phyloP scores from a whole-genome alignment of 495 filamentous ascomycete species.

The Xylaria telfairii region DNA sequence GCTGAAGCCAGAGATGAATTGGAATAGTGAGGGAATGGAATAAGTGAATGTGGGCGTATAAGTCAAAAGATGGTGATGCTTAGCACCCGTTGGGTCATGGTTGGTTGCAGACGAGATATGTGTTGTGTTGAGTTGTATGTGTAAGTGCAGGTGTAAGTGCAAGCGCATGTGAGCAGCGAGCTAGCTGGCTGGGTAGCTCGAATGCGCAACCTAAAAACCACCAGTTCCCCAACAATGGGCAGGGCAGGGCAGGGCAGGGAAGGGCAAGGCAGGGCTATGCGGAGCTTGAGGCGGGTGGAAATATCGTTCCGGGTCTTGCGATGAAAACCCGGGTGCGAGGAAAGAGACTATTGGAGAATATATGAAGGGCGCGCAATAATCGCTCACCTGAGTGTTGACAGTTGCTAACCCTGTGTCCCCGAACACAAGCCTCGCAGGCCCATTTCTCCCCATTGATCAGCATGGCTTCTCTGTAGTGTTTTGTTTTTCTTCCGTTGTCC shows the following conservation, averaged over 20 bases:
- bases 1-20: background rate
- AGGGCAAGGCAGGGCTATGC: background rate
- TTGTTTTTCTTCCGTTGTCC: background rate
- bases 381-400: slow-evolving; percentile 83
- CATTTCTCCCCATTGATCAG: slow-evolving; percentile 89
- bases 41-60: background rate
- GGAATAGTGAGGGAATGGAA: background rate
- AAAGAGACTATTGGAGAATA: slow-evolving; percentile 33
- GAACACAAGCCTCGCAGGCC: slow-evolving; percentile 92
- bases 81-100: slow-evolving; percentile 1
- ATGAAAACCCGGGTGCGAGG: background rate
- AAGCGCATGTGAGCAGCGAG: background rate
- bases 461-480: slow-evolving; percentile 55
- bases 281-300: slow-evolving; percentile 2
- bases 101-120: background rate
- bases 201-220: slow-evolving; percentile 11
- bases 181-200: slow-evolving; percentile 12
- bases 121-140: background rate
- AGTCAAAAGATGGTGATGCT: background rate
- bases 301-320: background rate
- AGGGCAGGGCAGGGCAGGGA: background rate
- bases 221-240: slow-evolving; percentile 2
- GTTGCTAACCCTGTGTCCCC: slow-evolving; percentile 92
- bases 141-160: slow-evolving; percentile 13
- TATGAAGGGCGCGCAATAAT: slow-evolving; percentile 16